Evolutionary conservation across 83 land plant species (phyloP).

Genomic region (Larix sibirica): DNA sequence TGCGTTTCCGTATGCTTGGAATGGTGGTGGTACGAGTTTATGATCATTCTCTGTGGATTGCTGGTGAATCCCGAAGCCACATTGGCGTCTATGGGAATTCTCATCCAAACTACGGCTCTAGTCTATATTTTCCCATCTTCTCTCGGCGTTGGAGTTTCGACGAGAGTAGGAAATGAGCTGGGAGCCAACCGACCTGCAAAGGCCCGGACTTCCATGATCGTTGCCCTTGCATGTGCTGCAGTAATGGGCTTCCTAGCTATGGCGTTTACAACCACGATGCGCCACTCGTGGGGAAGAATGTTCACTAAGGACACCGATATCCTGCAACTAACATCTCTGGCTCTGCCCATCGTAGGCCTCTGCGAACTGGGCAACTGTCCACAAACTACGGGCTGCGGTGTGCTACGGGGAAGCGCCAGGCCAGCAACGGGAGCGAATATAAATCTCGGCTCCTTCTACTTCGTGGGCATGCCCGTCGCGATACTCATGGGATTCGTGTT

Average conservation of each 20-base stretch:
- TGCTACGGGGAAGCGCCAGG: constrained; percentile 44
- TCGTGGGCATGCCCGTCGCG: constrained; percentile 63
- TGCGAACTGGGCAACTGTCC: constrained; percentile 53
- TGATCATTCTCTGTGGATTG: constrained; percentile 43
- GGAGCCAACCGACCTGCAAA: constrained; percentile 26
- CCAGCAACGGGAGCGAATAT: constrained; percentile 47
- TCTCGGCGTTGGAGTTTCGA: constrained; percentile 31
- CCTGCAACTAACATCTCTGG: constrained; percentile 25
- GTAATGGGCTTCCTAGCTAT: constrained; percentile 28
- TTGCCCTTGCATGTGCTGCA: constrained; percentile 18
- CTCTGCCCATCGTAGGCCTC: constrained; percentile 35
- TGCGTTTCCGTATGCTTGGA: constrained; percentile 45
- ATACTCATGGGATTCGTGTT: constrained; percentile 41
- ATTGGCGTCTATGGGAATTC: constrained; percentile 43
- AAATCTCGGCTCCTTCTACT: constrained; percentile 53
- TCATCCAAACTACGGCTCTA: constrained; percentile 35
- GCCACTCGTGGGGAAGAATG: constrained; percentile 30
- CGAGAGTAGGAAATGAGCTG: constrained; percentile 40
- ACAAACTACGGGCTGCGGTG: constrained; percentile 49
- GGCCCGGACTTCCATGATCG: constrained; percentile 31
- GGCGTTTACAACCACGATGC: constrained; percentile 23
- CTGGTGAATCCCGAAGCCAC: constrained; percentile 34
- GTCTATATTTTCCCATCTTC: constrained; percentile 42
- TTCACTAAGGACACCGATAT: constrained; percentile 31
- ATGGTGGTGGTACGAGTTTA: constrained; percentile 62